Base-by-base conservation (phyloP, 2,329 filamentous ascomycete species). In the Sphaerulina musiva region DNA sequence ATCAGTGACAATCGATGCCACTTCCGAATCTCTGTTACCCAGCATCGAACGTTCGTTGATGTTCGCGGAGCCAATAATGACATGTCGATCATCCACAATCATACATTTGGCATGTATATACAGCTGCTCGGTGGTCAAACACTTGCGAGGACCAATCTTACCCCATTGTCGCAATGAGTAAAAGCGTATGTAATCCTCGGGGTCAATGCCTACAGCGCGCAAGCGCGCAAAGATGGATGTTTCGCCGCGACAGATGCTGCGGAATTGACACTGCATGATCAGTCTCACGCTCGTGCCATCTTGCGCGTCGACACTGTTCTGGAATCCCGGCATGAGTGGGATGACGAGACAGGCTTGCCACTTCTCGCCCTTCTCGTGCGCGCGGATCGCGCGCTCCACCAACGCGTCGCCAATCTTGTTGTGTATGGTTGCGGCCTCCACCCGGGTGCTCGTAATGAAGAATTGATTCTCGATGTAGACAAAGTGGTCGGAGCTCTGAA, bases 381-480 rank as follows among this genome's bases (percentile, higher is more conserved):
- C 93, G 55, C 88, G 82, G 57, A 91, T 85, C 64, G 95, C 93
- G 46, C 93, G 87, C 64, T 95, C 87, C 7, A 97, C 92, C 32
- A 98, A 77, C 2, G 93, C 92, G 72, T 97, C 92, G 48, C 92
- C 92, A 62, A 98, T 96, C 61, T 85, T 84, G 70, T 98, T 98
- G 69, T 89, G 81, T 59, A 98, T 93, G 68, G 85, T 89, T 10
- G 86, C 88, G 49, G 87, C 87, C 63, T 95, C 84, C 4, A 91
- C 90, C 66, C 93, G 87, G 48, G 88, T 93, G 62, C 89, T 95
- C 36, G 89, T 95, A 70, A 98, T 87, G 75, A 95, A 98, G 73
- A 97, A 98, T 68, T 98, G 93, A 68, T 98, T 98, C 70, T 98
- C 93, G 61, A 97, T 95, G 72, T 98, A 97, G 48, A 97, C 89